Conservation (phyloP, 257 asterid species). For the Ajuga chamaepitys region DNA sequence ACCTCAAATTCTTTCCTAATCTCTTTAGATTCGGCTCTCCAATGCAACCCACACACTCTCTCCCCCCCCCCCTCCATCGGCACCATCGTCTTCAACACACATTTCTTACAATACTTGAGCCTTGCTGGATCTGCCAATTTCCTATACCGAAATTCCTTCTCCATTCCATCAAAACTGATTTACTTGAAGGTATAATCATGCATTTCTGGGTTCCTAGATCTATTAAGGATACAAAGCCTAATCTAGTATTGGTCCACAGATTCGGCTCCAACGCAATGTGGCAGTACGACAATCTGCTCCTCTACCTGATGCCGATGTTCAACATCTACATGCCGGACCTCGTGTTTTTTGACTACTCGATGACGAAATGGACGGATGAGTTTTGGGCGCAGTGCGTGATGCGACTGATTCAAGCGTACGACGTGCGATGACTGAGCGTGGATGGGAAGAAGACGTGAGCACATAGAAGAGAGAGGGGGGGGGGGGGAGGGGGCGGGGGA, state of each 20-base stretch:
- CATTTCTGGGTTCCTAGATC: constrained; percentile 85
- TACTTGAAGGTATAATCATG: constrained; percentile 66
- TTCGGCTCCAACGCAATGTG: constrained; percentile 99
- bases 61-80: too few relatives aligned
- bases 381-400: constrained; percentile 78
- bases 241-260: constrained; percentile 70
- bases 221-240: constrained; percentile 41
- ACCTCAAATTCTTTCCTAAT: too few relatives aligned
- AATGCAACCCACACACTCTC: too few relatives aligned
- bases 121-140: constrained; percentile 86
- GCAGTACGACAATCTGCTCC: constrained; percentile 88
- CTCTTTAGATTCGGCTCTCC: too few relatives aligned
- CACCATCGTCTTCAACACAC: too few relatives aligned
- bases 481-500: too few relatives aligned
- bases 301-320: constrained; percentile 67
- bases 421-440: constrained; percentile 42
- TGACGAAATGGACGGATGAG: constrained; percentile 57
- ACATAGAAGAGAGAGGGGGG: too few relatives aligned
- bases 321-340: constrained; percentile 92
- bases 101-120: constrained; percentile 68
- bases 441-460: too few relatives aligned
- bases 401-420: constrained; percentile 54
- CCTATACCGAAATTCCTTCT: constrained; percentile 64
- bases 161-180: constrained; percentile 47
- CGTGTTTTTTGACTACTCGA: constrained; percentile 72